phyloP scores from a whole-genome alignment of 148 eudicot genomes.

The Rhododendron henanense region DNA sequence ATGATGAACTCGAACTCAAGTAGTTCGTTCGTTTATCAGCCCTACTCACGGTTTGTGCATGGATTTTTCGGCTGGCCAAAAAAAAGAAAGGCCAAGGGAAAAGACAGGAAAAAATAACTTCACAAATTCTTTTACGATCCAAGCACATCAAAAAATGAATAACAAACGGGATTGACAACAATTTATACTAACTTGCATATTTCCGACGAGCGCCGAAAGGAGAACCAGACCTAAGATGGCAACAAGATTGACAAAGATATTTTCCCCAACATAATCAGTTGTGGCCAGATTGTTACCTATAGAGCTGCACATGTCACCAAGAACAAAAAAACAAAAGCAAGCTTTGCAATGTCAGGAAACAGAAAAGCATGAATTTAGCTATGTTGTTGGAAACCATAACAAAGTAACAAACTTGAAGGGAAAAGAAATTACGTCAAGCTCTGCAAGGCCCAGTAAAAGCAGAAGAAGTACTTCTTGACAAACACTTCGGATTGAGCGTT shows the following conservation, averaged over 20 bases:
- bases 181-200: conserved; percentile 43
- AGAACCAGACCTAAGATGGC: conserved; percentile 45
- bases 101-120: neutral
- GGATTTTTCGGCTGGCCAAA: too few relatives aligned
- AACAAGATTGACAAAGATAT: conserved; percentile 37
- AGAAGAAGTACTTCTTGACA: conserved; percentile 45
- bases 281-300: conserved; percentile 49
- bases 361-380: neutral
- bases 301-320: conserved; percentile 35
- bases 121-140: neutral
- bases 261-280: conserved; percentile 51
- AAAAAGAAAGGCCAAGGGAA: neutral
- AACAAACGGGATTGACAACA: neutral
- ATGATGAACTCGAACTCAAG: neutral
- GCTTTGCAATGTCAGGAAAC: neutral
- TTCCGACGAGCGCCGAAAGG: conserved; percentile 50
- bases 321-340: neutral
- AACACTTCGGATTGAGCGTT: conserved; percentile 38
- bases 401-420: neutral
- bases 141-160: neutral
- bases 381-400: neutral
- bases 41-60: neutral
- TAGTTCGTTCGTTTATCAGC: neutral
- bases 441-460: conserved; percentile 57
- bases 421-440: conserved; percentile 36